A percentile compares a stretch with the other conserved stretches of the same genome.
These are phyloP conservation scores for Amesomyces nigricolor DNA, from an alignment of 2,329 filamentous ascomycete species.

Conservation along the genomic window DNA sequence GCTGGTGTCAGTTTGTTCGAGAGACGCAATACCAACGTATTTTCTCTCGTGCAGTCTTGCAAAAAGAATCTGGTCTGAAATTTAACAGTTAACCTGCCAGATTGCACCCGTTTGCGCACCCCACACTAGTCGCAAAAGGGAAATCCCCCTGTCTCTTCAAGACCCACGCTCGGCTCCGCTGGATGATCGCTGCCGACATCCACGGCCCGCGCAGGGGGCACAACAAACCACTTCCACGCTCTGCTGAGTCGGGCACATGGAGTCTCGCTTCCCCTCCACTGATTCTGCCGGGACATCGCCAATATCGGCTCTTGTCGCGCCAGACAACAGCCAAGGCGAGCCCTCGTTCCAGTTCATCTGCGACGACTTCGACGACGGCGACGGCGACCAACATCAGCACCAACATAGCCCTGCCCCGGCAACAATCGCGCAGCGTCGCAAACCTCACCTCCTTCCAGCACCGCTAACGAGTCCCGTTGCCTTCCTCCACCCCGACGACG, in stretches of 20 bases:
- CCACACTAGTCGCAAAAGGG: conserved; percentile 15
- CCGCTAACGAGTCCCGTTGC: conserved; percentile 21
- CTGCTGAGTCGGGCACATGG: conserved; percentile 41
- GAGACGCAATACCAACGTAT: too few relatives aligned
- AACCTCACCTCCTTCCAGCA: conserved; percentile 16
- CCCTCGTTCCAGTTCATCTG: conserved; percentile 21
- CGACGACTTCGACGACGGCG: conserved; percentile 23
- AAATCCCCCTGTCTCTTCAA: conserved; percentile 4
- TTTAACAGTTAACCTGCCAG: neutral
- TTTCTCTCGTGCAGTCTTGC: too few relatives aligned
- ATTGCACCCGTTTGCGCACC: neutral
- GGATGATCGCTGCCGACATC: conserved; percentile 3
- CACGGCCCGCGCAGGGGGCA: conserved; percentile 7
- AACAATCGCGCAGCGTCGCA: neutral
- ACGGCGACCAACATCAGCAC: conserved; percentile 17
- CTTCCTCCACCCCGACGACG: conserved; percentile 23
- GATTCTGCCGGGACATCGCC: conserved; percentile 59
- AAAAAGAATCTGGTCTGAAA: neutral
- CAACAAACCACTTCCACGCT: conserved; percentile 4
- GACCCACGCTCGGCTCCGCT: conserved; percentile 4
- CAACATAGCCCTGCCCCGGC: conserved; percentile 10
- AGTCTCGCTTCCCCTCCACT: conserved; percentile 52
- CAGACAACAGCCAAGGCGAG: conserved; percentile 38
- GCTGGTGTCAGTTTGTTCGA: too few relatives aligned
- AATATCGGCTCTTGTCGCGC: conserved; percentile 46